Base-by-base conservation (phyloP, 805 yeast species). In the Blastobotrys americana region DNA sequence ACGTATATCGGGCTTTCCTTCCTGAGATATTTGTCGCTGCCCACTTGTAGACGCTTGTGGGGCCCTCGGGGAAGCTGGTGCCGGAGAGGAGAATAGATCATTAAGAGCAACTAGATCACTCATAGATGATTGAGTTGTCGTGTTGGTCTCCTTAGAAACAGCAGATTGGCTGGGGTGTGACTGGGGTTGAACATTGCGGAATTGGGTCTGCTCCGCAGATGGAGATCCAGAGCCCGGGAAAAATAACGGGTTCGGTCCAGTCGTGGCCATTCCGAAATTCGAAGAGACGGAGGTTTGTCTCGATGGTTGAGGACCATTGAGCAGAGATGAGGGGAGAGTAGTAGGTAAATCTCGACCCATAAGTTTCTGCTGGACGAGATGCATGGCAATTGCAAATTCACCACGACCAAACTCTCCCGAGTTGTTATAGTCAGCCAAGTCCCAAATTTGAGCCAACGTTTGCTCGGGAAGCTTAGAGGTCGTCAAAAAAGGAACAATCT, bases 341-440 rank as follows among this genome's bases (percentile, higher is more conserved):
- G 77, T 77, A 2, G 98, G 97, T 51, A 93, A 70, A 21, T 76
- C 79, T 31, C 70, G 70, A 16, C 97, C 97, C 2, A 84, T 74
- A 47, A 89, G 70, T 56, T 77, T 82, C 64, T 82, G 84, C 65
- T 88, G 94, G 5, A 93, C 93, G 53, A 93, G 74, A 60, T 82
- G 90, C 86, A 93, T 82, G 15, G 97, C 97, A 58, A 93, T 82
- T 2, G 94, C 80, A 63, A 93, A 93, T 62, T 93, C 98, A 52
- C 77, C 71, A 56, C 75, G 78, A 40, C 85, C 73, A 58, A 93
- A 87, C 35, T 74, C 74, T 20, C 96, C 97, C 37, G 84, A 78
- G 63, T 87, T 87, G 53, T 85, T 83, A 50, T 87, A 74, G 61
- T 93, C 97, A 6, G 97, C 78, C 54, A 93, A 71, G 65, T 93